Base-by-base conservation (phyloP, 257 asterid species). In the Prunella vulgaris region DNA sequence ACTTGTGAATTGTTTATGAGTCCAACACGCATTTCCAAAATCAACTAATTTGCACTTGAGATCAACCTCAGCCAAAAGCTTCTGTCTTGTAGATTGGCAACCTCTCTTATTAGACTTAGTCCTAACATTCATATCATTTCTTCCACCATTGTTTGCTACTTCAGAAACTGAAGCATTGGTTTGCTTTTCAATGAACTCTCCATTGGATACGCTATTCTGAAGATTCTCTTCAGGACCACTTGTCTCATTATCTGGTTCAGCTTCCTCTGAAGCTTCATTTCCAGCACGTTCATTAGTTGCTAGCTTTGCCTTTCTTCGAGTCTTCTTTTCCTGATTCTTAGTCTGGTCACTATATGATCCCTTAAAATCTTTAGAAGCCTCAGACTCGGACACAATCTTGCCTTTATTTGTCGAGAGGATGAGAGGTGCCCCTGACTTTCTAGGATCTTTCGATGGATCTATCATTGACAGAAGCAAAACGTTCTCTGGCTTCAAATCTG, bases 11-110 rank as follows among this genome's bases (percentile, higher is more conserved):
- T 90, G 97, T 62, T 89, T 90, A 73, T 91, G 80, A 5, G 97
- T 91, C 99, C 99, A 94, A 66, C 99, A 94, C 2, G 97, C 97
- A 86, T 94, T 94, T 73, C 99, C 99, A 66, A 94, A 91, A 77
- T 94, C 99, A 38, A 94, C 99, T 66, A 94, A 81, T 76, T 94
- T 94, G 90, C 99, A 94, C 60, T 79, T 86, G 32, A 84, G 82
- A 71, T 89, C 99, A 81, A 81, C 85, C 68, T 91, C 99, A 54
- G 90, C 76, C 80, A 91, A 84, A 44, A 93, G 87, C 75, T 86
- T 90, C 74, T 82, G 85, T 80, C 91, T 84, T 46, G 80, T 75
- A 24, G 89, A 80, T 58, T 81, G 82, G 68, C 89, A 84, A 68
- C 96, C 96, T 82, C 96, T 82, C 85, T 87, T 89, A 74, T 62